A percentile compares a stretch with the other conserved stretches of the same genome.
Conservation (phyloP, 2,329 filamentous ascomycete species). For the Fusarium vanettenii region DNA sequence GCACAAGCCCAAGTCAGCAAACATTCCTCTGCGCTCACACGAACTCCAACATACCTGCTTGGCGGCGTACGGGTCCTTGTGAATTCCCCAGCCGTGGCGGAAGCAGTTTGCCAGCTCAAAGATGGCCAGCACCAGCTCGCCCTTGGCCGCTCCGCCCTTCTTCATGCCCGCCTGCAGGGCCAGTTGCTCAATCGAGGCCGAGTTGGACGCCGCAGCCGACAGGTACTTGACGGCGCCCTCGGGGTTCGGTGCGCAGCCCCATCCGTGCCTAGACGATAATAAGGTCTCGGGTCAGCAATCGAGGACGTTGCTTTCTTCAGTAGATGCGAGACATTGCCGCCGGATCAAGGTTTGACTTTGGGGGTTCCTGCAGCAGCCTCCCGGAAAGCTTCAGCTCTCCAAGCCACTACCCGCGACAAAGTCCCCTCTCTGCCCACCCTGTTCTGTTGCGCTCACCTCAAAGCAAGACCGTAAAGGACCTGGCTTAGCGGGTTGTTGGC, state of each 20-base stretch:
- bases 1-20: constrained; percentile 35
- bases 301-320: neutral
- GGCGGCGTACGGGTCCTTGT: constrained; percentile 86
- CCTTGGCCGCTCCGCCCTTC: constrained; percentile 94
- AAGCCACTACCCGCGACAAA: constrained; percentile 26
- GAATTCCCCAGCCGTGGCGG: constrained; percentile 92
- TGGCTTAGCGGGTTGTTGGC: constrained; percentile 94
- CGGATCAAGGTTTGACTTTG: constrained; percentile 16
- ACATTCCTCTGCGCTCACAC: neutral
- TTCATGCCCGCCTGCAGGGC: constrained; percentile 89
- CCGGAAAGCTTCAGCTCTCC: constrained; percentile 15
- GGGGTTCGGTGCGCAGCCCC: constrained; percentile 84
- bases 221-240: constrained; percentile 84
- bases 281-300: constrained; percentile 28
- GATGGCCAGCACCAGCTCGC: constrained; percentile 94
- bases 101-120: constrained; percentile 95
- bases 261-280: constrained; percentile 77
- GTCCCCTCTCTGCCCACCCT: neutral
- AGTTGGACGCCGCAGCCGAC: constrained; percentile 88
- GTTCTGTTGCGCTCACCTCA: constrained; percentile 70
- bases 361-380: neutral
- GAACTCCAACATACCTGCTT: constrained; percentile 65
- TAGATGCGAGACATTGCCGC: neutral
- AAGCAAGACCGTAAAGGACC: constrained; percentile 92
- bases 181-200: constrained; percentile 85